phyloP scores from a whole-genome alignment of 2,329 filamentous ascomycete species.

The Nemania serpens region DNA sequence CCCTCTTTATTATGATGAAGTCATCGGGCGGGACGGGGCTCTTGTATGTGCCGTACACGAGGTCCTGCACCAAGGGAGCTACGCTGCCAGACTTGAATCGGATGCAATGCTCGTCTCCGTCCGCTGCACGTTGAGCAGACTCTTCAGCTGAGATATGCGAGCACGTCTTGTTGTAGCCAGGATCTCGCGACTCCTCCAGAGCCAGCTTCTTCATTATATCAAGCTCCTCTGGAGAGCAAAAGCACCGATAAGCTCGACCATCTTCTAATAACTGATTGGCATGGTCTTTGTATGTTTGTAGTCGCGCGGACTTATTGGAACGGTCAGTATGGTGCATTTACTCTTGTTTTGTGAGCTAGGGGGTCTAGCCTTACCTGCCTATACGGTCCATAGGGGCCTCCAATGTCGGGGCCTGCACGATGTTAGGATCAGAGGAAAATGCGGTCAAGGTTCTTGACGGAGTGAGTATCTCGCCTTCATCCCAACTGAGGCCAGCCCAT shows the following conservation, averaged over 20 bases:
- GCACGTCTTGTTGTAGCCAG: constrained; percentile 68
- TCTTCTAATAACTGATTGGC: constrained; percentile 69
- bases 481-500: constrained; percentile 92
- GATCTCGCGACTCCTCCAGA: constrained; percentile 54
- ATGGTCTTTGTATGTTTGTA: constrained; percentile 72
- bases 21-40: constrained; percentile 69
- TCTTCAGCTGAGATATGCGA: constrained; percentile 67
- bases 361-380: constrained; percentile 63
- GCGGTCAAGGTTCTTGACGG: neutral
- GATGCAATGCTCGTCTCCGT: constrained; percentile 75
- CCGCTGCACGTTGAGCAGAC: constrained; percentile 70
- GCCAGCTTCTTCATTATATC: constrained; percentile 67
- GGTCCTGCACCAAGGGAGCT: constrained; percentile 71
- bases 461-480: constrained; percentile 66
- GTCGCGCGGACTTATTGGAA: constrained; percentile 71
- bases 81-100: constrained; percentile 70
- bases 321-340: neutral
- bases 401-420: constrained; percentile 71
- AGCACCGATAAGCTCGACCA: constrained; percentile 88
- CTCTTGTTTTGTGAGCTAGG: neutral
- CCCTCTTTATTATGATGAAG: constrained; percentile 87
- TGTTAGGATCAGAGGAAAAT: constrained; percentile 23
- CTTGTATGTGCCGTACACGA: constrained; percentile 75
- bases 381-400: constrained; percentile 84
- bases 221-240: constrained; percentile 77